Evolutionary conservation across 2,329 filamentous ascomycete species (phyloP), one percentile per base, ranked within the genome.

Genomic region (Penicillium hesseltinei): DNA sequence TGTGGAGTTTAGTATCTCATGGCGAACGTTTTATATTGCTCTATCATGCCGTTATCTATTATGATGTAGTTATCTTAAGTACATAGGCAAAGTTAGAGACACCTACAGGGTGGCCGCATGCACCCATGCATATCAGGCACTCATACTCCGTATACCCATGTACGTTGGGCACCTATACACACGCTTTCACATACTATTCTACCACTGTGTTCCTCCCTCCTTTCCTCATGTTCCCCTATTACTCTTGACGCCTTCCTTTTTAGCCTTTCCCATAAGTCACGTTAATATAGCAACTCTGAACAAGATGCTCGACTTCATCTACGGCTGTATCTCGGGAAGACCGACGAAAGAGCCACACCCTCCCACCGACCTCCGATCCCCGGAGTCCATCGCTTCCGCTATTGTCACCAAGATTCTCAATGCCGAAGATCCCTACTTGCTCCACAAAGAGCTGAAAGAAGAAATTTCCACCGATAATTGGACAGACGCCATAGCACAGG

Each of bases 391-490:
- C 31, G 43, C n/a, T 19, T 46, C 43, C 11, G n/a, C 43, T 21
- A 33, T 46, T 46, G 11, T 46, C 27, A 46, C 43, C n/a, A 46
- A 21, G n/a, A 46, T 46, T 13, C 43, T 46, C 43, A 21, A 46
- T 46, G 27, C 43, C n/a, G n/a, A 46, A 13, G 29, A 31, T 11
- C 27, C 27, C 7, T 21, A 46, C n/a, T 46, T 19, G n/a, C 27
- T 46, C 6, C 3, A 17, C n/a, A 46, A 46, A 21, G 25, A 46
- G 15, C 27, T 33, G 27, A 46, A 17, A 1, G 43, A 46, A 3
- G 43, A 46, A 21, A 4, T 46, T 15, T 46, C 35, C 70, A 25
- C 13, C 19, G 17, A 42, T 7, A 29, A 21, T 21, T 51, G 49
- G 49, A 33, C 49, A 3, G 49, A 51, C 25, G 38, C 36, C 8